These are phyloP conservation scores for Posidonia australis DNA, from an alignment of 106 monocot species.

Conservation along the genomic window DNA sequence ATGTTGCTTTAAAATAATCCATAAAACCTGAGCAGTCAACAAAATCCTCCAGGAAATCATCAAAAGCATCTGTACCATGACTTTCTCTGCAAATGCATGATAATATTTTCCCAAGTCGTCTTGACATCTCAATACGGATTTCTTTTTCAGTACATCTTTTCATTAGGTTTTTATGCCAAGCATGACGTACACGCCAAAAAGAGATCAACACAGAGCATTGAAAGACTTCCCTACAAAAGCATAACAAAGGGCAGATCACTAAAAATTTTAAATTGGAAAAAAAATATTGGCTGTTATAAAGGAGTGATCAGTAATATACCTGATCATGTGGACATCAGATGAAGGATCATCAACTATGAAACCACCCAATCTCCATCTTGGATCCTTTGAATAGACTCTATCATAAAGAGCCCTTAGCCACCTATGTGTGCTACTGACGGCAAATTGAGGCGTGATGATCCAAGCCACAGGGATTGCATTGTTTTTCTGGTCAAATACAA, in stretches of 20 bases:
- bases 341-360: constrained; percentile 88
- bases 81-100: constrained; percentile 47
- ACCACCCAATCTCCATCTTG: constrained; percentile 92
- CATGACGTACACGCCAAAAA: constrained; percentile 77
- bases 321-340: constrained; percentile 54
- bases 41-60: constrained; percentile 62
- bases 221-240: constrained; percentile 52
- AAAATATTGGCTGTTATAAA: no score
- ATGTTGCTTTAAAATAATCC: constrained; percentile 78
- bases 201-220: constrained; percentile 72
- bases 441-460: constrained; percentile 71
- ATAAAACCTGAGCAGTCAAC: constrained; percentile 58
- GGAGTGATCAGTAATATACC: no score
- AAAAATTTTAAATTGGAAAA: background rate
- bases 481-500: constrained; percentile 75
- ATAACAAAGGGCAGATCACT: background rate
- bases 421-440: constrained; percentile 43
- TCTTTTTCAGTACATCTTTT: constrained; percentile 43
- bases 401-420: constrained; percentile 85
- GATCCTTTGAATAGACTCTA: constrained; percentile 75
- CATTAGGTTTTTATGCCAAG: constrained; percentile 81
- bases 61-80: constrained; percentile 37
- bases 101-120: constrained; percentile 44
- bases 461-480: constrained; percentile 90
- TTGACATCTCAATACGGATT: constrained; percentile 34